Evolutionary conservation across 305 asterid species (phyloP).

Genomic region (Fraxinus nigra): DNA sequence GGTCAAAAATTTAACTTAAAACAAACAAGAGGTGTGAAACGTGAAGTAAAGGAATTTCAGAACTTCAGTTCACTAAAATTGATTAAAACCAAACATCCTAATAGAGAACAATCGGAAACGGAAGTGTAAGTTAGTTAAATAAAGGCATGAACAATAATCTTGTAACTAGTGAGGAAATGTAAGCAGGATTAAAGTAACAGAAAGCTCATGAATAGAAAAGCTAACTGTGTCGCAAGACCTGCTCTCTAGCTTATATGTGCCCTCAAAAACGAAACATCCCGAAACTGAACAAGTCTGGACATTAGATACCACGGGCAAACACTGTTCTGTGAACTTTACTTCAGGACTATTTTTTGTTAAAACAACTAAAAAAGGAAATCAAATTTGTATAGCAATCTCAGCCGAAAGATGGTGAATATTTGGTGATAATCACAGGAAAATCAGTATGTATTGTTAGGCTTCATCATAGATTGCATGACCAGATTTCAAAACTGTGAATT

Average conservation of each 20-base stretch:
- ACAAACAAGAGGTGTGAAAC: background rate
- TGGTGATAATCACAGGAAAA: conserved; percentile 38
- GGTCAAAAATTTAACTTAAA: background rate
- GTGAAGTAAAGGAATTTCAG: background rate
- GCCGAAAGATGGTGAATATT: conserved; percentile 62
- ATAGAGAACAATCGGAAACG: background rate
- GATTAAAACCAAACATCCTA: background rate
- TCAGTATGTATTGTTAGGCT: conserved; percentile 26
- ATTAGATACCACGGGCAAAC: conserved; percentile 56
- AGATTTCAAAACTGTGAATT: background rate
- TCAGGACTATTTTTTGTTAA: background rate
- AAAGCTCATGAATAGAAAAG: conserved; percentile 36
- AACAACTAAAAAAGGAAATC: background rate
- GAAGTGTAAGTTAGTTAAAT: background rate
- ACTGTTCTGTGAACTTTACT: background rate
- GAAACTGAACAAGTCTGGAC: conserved; percentile 31
- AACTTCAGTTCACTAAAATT: background rate
- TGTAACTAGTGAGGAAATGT: conserved; percentile 21
- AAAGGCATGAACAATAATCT: too few relatives aligned
- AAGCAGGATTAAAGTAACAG: conserved; percentile 76
- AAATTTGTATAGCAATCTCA: conserved; percentile 34
- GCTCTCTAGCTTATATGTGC: conserved; percentile 31
- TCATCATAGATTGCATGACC: conserved; percentile 44
- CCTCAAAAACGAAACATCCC: conserved; percentile 41
- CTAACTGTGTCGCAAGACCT: conserved; percentile 79